Evolutionary conservation across 192 early-diverging fungal species (phyloP).

Genomic region (Coemansia sp.): DNA sequence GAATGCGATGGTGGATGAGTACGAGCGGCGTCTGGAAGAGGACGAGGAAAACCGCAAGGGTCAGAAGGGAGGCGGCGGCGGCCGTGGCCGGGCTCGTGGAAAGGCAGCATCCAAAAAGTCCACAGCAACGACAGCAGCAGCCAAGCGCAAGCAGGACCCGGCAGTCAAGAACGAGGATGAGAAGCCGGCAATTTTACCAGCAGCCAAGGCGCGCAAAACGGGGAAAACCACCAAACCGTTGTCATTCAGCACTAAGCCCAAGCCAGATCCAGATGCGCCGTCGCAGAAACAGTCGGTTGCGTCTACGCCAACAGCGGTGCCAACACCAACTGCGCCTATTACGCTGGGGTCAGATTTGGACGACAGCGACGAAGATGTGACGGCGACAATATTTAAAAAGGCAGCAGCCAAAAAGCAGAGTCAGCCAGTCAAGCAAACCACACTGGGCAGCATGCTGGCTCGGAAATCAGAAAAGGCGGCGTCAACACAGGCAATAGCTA

Average conservation of each 20-base stretch:
- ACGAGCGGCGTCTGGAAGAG: conserved; percentile 32
- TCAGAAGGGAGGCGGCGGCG: conserved; percentile 24
- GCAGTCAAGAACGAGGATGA: conserved; percentile 22
- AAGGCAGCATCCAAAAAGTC: conserved; percentile 1
- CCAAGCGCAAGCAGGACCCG: conserved; percentile 49
- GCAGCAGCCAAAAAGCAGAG: conserved; percentile 19
- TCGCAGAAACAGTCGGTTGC: conserved; percentile 1
- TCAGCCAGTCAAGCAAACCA: conserved; percentile 14
- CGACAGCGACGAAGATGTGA: conserved; percentile 52
- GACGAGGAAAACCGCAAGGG: conserved; percentile 40
- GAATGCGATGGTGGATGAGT: conserved; percentile 58
- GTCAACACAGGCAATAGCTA: background rate
- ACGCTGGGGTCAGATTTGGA: conserved; percentile 50
- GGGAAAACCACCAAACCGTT: conserved; percentile 2
- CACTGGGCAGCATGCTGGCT: conserved; percentile 32
- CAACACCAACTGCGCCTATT: conserved; percentile 6
- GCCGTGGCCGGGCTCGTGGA: conserved; percentile 35
- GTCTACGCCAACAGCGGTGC: conserved; percentile 3
- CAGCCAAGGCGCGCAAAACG: conserved; percentile 4
- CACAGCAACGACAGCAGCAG: conserved; percentile 1
- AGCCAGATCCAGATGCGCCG: no score
- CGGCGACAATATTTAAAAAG: conserved; percentile 34
- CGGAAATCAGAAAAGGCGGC: background rate
- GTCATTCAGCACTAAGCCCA: background rate
- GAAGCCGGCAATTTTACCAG: conserved; percentile 10